Conservation (phyloP, 2,329 filamentous ascomycete species). For the Ceratocystis smalleyi region DNA sequence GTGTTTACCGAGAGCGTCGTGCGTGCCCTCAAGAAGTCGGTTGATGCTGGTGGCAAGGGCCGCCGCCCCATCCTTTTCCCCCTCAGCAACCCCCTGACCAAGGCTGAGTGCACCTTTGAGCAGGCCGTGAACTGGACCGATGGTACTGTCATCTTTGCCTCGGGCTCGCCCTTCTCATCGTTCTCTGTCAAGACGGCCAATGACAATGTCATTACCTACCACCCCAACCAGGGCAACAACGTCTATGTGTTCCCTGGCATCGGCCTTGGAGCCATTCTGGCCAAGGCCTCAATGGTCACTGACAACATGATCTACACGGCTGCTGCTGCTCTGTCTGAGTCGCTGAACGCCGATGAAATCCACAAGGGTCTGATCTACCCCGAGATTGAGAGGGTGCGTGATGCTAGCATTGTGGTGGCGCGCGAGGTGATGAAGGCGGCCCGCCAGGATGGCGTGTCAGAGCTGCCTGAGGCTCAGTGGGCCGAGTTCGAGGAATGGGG, state of each 20-base stretch:
- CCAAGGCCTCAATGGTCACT: slow-evolving; percentile 73
- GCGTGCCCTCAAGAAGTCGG: slow-evolving; percentile 48
- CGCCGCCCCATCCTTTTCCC: slow-evolving; percentile 86
- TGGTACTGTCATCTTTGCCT: slow-evolving; percentile 82
- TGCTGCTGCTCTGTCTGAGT: slow-evolving; percentile 62
- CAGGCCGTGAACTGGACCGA: slow-evolving; percentile 83
- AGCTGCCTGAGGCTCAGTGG: slow-evolving; percentile 52
- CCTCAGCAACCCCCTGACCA: slow-evolving; percentile 86
- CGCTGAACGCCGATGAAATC: slow-evolving; percentile 67
- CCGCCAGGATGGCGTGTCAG: slow-evolving; percentile 62
- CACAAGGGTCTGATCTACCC: slow-evolving; percentile 80
- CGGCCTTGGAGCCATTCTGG: slow-evolving; percentile 80
- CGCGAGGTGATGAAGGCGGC: slow-evolving; percentile 88
- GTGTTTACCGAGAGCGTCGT: slow-evolving; percentile 84
- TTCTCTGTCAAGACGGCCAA: slow-evolving; percentile 49
- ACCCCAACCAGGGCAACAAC: slow-evolving; percentile 73
- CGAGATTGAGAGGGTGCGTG: slow-evolving; percentile 75
- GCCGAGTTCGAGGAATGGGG: slow-evolving; percentile 59
- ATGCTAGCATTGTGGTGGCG: slow-evolving; percentile 73
- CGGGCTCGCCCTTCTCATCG: slow-evolving; percentile 76
- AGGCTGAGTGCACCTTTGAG: slow-evolving; percentile 91
- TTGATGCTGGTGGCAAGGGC: slow-evolving; percentile 49
- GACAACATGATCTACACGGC: slow-evolving; percentile 96
- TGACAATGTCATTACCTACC: slow-evolving; percentile 47
- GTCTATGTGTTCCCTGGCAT: slow-evolving; percentile 95